These are phyloP conservation scores for Nidularia pulvinata DNA, from an alignment of 768 basidiomycete species.

Conservation along the genomic window DNA sequence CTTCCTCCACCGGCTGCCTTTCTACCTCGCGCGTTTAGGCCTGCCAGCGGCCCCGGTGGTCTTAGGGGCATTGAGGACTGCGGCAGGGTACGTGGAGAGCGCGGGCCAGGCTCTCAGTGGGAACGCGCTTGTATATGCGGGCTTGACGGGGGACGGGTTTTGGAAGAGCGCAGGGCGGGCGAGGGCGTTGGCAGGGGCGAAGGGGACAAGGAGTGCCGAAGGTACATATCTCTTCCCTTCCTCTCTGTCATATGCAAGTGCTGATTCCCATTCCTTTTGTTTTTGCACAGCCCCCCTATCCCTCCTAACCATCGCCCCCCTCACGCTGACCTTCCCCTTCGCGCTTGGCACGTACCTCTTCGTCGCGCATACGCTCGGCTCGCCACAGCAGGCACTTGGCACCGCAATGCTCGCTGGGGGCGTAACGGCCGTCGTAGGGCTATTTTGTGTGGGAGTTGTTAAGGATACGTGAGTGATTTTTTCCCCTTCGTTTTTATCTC, in stretches of 20 bases:
- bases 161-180: constrained; percentile 53
- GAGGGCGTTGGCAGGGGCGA: constrained; percentile 31
- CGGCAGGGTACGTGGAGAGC: constrained; percentile 48
- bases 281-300: constrained; percentile 54
- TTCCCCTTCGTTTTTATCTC: background rate
- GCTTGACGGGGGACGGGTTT: constrained; percentile 75
- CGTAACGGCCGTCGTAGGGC: constrained; percentile 78
- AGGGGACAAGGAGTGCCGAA: background rate
- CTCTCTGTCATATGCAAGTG: background rate
- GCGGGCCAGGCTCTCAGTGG: constrained; percentile 58
- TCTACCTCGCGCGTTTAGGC: constrained; percentile 46
- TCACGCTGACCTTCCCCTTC: constrained; percentile 81
- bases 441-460: constrained; percentile 83
- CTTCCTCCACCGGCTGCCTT: constrained; percentile 54
- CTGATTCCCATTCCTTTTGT: background rate
- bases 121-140: constrained; percentile 68
- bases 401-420: constrained; percentile 78
- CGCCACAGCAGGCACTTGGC: constrained; percentile 72
- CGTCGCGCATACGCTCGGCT: constrained; percentile 76
- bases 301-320: constrained; percentile 73
- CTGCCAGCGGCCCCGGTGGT: constrained; percentile 34
- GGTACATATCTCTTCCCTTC: background rate
- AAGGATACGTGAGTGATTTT: constrained; percentile 52
- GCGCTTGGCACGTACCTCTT: constrained; percentile 85
- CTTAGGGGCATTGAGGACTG: constrained; percentile 37